Evolutionary conservation across 2,329 filamentous ascomycete genomes (phyloP).

Genomic region (Metarhizium robertsii): DNA sequence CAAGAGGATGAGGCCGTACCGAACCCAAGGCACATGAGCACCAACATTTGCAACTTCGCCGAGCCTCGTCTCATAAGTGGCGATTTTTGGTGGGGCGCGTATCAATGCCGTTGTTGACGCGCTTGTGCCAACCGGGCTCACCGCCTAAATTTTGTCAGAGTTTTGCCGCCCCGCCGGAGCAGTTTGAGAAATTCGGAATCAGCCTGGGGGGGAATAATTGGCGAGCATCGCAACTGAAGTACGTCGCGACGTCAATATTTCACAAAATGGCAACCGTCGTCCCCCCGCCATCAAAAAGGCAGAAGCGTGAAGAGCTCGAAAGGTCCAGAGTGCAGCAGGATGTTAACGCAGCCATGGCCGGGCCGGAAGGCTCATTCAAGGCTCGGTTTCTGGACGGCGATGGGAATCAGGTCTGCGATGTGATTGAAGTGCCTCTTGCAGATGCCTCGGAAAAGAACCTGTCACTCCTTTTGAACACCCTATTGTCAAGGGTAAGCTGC

Average conservation of each 20-base stretch:
- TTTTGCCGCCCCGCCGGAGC: slow-evolving; percentile 11
- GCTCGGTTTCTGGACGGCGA: slow-evolving; percentile 82
- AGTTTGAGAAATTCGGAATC: background rate
- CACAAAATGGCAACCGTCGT: slow-evolving; percentile 64
- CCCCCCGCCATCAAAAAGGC: slow-evolving; percentile 82
- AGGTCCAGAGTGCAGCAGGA: slow-evolving; percentile 67
- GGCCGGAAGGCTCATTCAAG: slow-evolving; percentile 66
- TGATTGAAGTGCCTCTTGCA: slow-evolving; percentile 66
- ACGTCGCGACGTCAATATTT: background rate
- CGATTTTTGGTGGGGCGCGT: background rate
- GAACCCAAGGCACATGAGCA: slow-evolving; percentile 7
- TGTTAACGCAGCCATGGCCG: slow-evolving; percentile 56
- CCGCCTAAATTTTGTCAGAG: slow-evolving; percentile 18
- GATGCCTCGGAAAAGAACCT: slow-evolving; percentile 86
- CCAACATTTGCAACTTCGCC: background rate
- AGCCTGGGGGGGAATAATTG: background rate
- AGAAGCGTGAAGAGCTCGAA: slow-evolving; percentile 66
- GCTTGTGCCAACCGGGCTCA: slow-evolving; percentile 7
- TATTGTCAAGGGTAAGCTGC: slow-evolving; percentile 58
- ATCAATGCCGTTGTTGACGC: background rate
- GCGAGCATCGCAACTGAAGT: background rate
- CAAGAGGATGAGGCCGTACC: slow-evolving; percentile 20
- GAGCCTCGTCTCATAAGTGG: slow-evolving; percentile 3
- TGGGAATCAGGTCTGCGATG: slow-evolving; percentile 60
- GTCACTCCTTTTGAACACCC: slow-evolving; percentile 74